Base-by-base conservation (phyloP, 106 monocot genomes). In the Agapanthus africanus region DNA sequence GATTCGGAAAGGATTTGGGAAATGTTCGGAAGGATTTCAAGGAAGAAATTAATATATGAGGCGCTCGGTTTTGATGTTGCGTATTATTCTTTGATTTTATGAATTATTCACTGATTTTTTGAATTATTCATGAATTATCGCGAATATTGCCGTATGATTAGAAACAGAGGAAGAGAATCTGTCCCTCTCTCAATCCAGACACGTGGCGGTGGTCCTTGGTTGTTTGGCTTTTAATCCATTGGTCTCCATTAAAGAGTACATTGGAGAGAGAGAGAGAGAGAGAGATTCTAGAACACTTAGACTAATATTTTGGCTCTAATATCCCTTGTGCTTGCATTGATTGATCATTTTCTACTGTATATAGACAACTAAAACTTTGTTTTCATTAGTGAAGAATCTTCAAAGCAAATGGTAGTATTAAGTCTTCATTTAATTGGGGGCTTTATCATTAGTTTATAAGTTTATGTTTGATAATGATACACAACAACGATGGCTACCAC, bases 311-410 rank as follows among this genome's bases (percentile, higher is more conserved):
- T 35, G 28, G 56, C 56, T 10, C 28, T 56, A 56, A 56, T n/a
- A n/a, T 56, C 35, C 35, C 0, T 33, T 36, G 18, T n/a, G 33
- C 35, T 36, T 61, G 36, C 61, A 61, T 61, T 61, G 23, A 35
- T 34, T 61, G 18, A 34, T 34, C 19, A 19, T 19, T 35, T 35
- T 35, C 11, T 18, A 18, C 16, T 4, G 35, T 61, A 6, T 30
- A 59, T 13, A 13, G 59, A 27, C 59, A 59, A 13, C 59, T 32
- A 32, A 57, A 13, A 28, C 27, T 32, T 59, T 59, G 27, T 28
- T 59, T 32, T 32, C 60, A 61, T 61, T 61, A 61, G 60, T 16
- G 35, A 61, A 19, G 13, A 61, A 61, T 61, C n/a, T n/a, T n/a
- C 33, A 61, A 61, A 61, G 60, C 28, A 7, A 56, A 56, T 26